These are phyloP conservation scores for Polychaeton citri DNA, from an alignment of 2,329 filamentous ascomycete species.

Conservation along the genomic window DNA sequence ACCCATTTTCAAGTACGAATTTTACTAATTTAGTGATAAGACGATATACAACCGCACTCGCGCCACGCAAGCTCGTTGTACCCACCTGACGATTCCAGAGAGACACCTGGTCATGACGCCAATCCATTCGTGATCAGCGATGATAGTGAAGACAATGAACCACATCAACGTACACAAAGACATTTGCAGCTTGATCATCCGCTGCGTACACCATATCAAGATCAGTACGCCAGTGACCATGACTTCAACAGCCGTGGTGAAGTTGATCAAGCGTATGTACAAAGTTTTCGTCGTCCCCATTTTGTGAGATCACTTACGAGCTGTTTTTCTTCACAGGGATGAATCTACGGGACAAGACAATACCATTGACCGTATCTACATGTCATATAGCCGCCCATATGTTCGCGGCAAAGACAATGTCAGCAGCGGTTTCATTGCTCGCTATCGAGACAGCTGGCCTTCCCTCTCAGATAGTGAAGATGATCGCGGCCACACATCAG, in stretches of 20 bases:
- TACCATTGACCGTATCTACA: constrained; percentile 12
- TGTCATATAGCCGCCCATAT: constrained; percentile 5
- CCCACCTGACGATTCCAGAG: too few species aligned
- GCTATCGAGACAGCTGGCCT: too few species aligned
- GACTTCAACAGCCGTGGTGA: constrained; percentile 3
- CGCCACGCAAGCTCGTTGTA: too few species aligned
- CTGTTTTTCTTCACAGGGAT: constrained; percentile 17
- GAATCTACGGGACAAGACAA: constrained; percentile 6
- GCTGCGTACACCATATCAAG: neutral
- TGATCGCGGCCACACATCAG: neutral
- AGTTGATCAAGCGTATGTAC: constrained; percentile 19
- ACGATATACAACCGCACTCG: too few species aligned
- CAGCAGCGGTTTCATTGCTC: too few species aligned
- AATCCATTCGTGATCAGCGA: too few species aligned
- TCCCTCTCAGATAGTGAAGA: constrained; percentile 1
- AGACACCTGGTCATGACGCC: too few species aligned
- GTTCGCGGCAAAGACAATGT: constrained; percentile 1
- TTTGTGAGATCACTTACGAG: constrained; percentile 22
- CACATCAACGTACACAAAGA: too few species aligned
- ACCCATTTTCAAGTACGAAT: too few species aligned
- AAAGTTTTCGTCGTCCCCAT: constrained; percentile 12
- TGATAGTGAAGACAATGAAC: too few species aligned
- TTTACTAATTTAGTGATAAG: too few species aligned
- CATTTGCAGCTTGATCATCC: neutral
- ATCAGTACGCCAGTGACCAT: neutral